A percentile compares a stretch with the other conserved stretches of the same genome.
Conservation (phyloP, 345 rosid genomes). For the Anacardium occidentale region DNA sequence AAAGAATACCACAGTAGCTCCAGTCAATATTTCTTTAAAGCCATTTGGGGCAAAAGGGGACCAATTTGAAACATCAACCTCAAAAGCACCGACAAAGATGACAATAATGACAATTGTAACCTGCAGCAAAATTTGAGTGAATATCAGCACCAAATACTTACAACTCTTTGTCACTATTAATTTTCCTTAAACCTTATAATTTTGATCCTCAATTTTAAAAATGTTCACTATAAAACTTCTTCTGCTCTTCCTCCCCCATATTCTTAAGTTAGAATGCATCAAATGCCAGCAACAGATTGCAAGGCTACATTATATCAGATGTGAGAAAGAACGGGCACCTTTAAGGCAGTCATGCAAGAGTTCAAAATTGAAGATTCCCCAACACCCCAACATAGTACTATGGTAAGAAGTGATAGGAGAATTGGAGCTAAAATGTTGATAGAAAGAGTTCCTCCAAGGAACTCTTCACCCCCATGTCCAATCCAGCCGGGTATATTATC, state of each 20-base stretch:
- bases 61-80: conserved; percentile 88
- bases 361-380: conserved; percentile 78
- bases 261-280: not conserved
- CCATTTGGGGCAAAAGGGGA: conserved; percentile 93
- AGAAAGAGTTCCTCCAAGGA: conserved; percentile 78
- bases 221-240: not conserved
- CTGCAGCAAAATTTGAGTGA: conserved; percentile 40
- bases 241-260: not conserved
- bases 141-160: not conserved
- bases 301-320: not conserved
- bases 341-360: conserved; percentile 74
- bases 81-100: conserved; percentile 72
- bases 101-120: conserved; percentile 77
- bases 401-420: conserved; percentile 65
- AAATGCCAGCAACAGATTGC: not conserved
- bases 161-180: not conserved
- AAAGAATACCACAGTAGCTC: conserved; percentile 93
- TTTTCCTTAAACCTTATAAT: not conserved
- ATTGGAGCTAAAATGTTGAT: conserved; percentile 77
- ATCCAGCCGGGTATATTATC: conserved; percentile 72
- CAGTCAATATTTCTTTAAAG: conserved; percentile 67
- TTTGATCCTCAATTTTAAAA: not conserved
- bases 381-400: conserved; percentile 73
- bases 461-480: conserved; percentile 76
- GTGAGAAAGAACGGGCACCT: conserved; percentile 40